These are phyloP conservation scores for Venturiaceae sp. DNA, from an alignment of 2,329 filamentous ascomycete genomes.

Conservation along the genomic window DNA sequence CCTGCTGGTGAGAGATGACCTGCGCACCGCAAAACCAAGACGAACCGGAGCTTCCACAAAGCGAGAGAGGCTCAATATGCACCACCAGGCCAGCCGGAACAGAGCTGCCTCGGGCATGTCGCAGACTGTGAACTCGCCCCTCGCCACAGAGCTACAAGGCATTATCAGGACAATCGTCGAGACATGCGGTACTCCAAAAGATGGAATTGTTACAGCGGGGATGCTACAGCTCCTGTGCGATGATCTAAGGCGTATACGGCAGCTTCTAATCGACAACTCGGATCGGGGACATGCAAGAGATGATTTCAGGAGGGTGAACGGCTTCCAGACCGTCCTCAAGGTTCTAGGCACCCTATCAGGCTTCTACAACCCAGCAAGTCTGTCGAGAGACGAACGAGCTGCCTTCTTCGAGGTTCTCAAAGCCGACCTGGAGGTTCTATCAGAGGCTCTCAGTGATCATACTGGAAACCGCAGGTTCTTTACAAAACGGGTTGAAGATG, in stretches of 20 bases:
- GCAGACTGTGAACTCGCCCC: neutral
- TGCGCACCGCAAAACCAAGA: neutral
- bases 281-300: constrained; percentile 51
- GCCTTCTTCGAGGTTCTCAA: constrained; percentile 61
- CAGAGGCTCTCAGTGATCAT: constrained; percentile 66
- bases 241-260: constrained; percentile 55
- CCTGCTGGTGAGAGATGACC: neutral
- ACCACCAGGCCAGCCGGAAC: neutral
- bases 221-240: constrained; percentile 27
- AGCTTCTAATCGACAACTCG: constrained; percentile 45
- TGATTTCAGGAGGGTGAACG: constrained; percentile 70
- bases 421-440: constrained; percentile 62
- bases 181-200: neutral
- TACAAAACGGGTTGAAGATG: constrained; percentile 60
- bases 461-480: constrained; percentile 86
- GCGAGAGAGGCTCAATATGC: neutral
- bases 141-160: neutral
- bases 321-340: constrained; percentile 65
- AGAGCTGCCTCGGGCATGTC: neutral
- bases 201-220: neutral
- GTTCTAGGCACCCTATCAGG: constrained; percentile 62
- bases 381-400: constrained; percentile 51
- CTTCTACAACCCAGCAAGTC: constrained; percentile 61
- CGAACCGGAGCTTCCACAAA: neutral
- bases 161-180: neutral